Evolutionary conservation across 306 rosid genomes (phyloP), one percentile per base, ranked within the genome.

Genomic region (Casuarina equisetifolia): DNA sequence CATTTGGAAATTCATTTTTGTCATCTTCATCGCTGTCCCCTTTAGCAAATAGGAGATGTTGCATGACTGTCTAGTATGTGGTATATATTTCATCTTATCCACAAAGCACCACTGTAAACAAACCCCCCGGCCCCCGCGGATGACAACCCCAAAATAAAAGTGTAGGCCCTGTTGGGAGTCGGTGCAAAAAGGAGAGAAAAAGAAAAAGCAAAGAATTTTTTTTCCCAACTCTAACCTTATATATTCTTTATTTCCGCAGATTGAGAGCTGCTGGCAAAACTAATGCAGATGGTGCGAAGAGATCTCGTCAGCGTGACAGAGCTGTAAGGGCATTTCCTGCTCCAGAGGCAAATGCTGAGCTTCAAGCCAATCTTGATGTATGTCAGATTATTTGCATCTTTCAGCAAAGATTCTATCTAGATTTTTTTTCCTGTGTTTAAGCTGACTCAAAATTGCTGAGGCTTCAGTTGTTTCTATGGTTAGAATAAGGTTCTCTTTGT

Each of bases 321-420:
- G 81, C 79, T 74, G 87, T 83, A 25, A 90, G 97, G 83, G 97
- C 91, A 80, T 78, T 90, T 80, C 91, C 98, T 42, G 94, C 86
- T 81, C 98, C 91, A 70, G 98, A 91, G 74, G 99, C 97, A 67
- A 90, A 96, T 82, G 98, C 99, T 38, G 99, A 96, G 84, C 89
- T 92, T 84, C 99, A 92, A 84, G 90, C 89, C 78, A 96, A 96
- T 76, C 89, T 96, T 66, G 99, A 96, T 82, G 99, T 96, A 91
- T 64, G 91, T 76, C 72, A 58, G 46, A 54, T 81, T 69, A 80
- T 45, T 76, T 73, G 42, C 50, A 62, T 74, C 77, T 43, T 80
- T 80, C 40, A 36, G 78, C 52, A 48, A 19, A 20, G 32, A 7
- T 52, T 81, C 63, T 19, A 11, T 68, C 57, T 63, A 75, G 69